Evolutionary conservation across 352 stramenopile genomes (phyloP), one percentile per base, ranked within the genome.

Genomic region (Pythium inflatum): DNA sequence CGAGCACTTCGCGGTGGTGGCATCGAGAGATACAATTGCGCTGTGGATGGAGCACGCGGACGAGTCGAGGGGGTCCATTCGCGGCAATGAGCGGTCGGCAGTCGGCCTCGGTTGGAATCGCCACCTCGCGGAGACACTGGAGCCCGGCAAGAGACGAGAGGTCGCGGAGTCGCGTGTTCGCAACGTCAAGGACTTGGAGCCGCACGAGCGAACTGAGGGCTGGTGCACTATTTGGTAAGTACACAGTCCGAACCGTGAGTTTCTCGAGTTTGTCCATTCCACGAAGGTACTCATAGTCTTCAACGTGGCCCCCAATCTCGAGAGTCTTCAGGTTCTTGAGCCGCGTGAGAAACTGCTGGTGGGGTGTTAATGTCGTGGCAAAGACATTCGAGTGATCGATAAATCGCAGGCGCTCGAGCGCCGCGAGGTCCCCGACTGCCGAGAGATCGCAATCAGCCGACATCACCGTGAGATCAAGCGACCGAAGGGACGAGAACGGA

Each of bases 201-300:
- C n/a, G 30, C 9, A 34, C 24, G 13, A 54, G 25, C 14, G 13
- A 54, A 22, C 8, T 1, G 25, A 54, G 22, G 24, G 9, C 2
- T 18, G n/a, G 5, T 5, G 46, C 25, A 14, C 8, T 41, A 36
- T 54, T 14, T n/a, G n/a, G n/a, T 25, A 36, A 24, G 25, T 36
- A 22, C 46, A 25, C 7, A 27, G 22, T 54, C 24, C 25, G 9
- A 3, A 54, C 25, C 25, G 16, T 36, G 7, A 54, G 46, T 9
- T 22, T 24, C 46, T 54, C 46, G 46, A 54, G 46, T 16, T 54
- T 54, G 24, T n/a, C n/a, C n/a, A n/a, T n/a, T n/a, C n/a, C n/a
- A 27, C 9, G n/a, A 54, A 22, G 11, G n/a, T 14, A 14, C 25
- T 1, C 5, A 54, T 22, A 22, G 7, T 33, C 25, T 34, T 34